Base-by-base conservation (phyloP, 78 protist species). In the Tieghemostelium lacteum region DNA sequence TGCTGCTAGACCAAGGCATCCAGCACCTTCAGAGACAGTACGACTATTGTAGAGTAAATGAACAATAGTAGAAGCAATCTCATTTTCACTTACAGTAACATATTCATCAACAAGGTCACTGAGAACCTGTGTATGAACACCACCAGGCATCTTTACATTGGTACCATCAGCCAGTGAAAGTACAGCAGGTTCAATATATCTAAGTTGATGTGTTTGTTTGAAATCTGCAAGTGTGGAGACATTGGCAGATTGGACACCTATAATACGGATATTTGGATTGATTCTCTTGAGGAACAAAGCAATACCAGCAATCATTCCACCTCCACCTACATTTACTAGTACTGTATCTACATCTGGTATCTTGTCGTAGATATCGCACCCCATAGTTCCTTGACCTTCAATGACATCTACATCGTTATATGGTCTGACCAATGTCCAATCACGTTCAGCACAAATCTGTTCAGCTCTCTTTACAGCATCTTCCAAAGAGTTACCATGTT, bases 21-120 rank as follows among this genome's bases (percentile, higher is more conserved):
- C 96, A 2, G 96, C 96, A 75, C 96, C 96, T 45, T 94, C 96
- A 28, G 88, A 66, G n/a, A 94, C 80, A 31, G 96, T 94, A 54
- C 96, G 57, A 36, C 92, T 73, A 28, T 80, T 69, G 45, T 73
- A 63, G 2, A 94, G 54, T 0, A 75, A 29, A 73, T 94, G 93
- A 6, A 73, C 88, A 42, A 94, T 83, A 54, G 95, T 83, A 2
- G 96, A 66, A 2, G 95, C 95, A 22, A 94, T 94, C 36, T 91
- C 88, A 67, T 88, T 87, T 34, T 94, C 96, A 16, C 76, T 57
- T 0, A 94, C 95, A 7, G 95, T 73, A 2, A 94, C 93, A 26
- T 91, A 91, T 5, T 94, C 94, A 45, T 94, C 96, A 33, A 94
- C 93, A 22, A 73, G 88, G 12, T 91, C 85, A 22, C 70, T 69